A percentile compares a stretch with the other conserved stretches of the same genome.
Conservation (phyloP, 1,139 yeast genomes). For the Zhuliangozyma parablackwelliae region DNA sequence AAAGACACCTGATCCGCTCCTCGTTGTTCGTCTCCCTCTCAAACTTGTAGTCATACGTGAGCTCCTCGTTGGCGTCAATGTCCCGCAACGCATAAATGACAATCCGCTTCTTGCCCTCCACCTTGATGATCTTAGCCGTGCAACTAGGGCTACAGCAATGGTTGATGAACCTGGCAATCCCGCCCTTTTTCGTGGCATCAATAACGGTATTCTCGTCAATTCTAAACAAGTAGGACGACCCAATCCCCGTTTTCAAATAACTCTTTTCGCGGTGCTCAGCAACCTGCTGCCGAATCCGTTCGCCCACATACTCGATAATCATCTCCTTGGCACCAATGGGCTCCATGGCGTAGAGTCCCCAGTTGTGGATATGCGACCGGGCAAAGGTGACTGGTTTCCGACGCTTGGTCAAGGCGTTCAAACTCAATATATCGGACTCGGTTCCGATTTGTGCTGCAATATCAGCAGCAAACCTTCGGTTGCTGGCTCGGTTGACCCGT, state of each 20-base stretch:
- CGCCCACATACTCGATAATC: constrained; percentile 99
- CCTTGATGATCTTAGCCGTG: constrained; percentile 93
- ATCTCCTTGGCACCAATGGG: constrained; percentile 92
- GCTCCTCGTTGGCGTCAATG: constrained; percentile 83
- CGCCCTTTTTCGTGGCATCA: constrained; percentile 97
- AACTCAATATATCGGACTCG: constrained; percentile 75
- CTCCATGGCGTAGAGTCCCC: constrained; percentile 96
- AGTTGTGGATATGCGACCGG: constrained; percentile 91
- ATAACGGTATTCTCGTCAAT: constrained; percentile 93
- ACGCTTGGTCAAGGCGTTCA: constrained; percentile 77
- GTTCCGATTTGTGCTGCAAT: constrained; percentile 79
- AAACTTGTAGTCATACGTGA: constrained; percentile 93
- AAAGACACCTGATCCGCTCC: constrained; percentile 84
- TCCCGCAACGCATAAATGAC: constrained; percentile 92
- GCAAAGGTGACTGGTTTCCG: constrained; percentile 95
- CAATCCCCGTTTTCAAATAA: constrained; percentile 87
- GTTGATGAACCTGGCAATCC: constrained; percentile 91
- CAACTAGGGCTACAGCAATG: constrained; percentile 98
- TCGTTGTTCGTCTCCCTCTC: constrained; percentile 88
- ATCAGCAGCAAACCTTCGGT: constrained; percentile 88
- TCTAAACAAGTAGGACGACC: constrained; percentile 87
- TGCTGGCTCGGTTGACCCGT: constrained; percentile 82
- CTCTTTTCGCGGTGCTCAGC: constrained; percentile 90
- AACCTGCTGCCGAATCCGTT: constrained; percentile 86
- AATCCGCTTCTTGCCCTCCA: constrained; percentile 89